Conservation (phyloP, 345 rosid species). For the Syzygium grande region DNA sequence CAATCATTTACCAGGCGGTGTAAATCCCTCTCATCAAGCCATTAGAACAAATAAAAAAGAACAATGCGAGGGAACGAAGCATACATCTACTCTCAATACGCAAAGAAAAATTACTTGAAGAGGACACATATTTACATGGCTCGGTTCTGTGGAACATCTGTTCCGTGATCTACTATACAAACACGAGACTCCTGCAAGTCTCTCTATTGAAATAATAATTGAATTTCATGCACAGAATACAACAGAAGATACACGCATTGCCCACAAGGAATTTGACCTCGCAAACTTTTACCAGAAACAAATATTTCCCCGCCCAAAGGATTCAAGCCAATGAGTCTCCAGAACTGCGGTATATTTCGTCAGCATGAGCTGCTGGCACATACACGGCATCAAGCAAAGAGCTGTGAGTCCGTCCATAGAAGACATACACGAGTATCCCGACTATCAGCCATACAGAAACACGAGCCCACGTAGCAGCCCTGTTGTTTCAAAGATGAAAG, state of each 20-base stretch:
- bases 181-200: background rate
- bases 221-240: background rate
- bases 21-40: background rate
- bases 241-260: background rate
- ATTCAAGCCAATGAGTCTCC: conserved; percentile 24
- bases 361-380: conserved; percentile 52
- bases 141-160: background rate
- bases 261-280: background rate
- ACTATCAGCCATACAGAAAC: conserved; percentile 64
- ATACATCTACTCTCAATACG: background rate
- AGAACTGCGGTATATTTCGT: conserved; percentile 44
- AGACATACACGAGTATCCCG: conserved; percentile 50
- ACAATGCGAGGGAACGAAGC: background rate
- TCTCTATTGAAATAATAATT: background rate
- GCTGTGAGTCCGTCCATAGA: conserved; percentile 70
- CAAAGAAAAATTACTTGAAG: background rate
- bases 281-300: background rate
- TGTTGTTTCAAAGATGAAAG: conserved; percentile 1
- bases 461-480: conserved; percentile 65
- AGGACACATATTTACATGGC: background rate
- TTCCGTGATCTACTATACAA: background rate
- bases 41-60: background rate
- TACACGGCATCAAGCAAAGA: conserved; percentile 57
- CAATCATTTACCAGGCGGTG: background rate
- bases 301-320: background rate